Evolutionary conservation across 306 rosid genomes (phyloP).

Genomic region (Astragalus membranaceus): DNA sequence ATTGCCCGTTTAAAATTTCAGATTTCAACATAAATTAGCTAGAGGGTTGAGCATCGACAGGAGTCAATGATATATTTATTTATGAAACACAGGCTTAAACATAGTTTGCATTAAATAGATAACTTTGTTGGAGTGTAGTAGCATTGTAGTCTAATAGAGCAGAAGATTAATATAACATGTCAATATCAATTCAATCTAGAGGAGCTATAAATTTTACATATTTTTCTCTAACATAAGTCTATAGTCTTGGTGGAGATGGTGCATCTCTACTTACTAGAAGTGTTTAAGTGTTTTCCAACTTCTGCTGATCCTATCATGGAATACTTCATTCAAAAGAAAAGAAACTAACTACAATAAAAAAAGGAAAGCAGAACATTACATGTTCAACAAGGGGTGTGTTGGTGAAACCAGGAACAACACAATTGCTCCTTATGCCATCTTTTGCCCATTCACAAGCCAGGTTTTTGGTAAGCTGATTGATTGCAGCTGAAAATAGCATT

Average conservation of each 20-base stretch:
- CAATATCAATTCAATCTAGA: not conserved
- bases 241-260: not conserved
- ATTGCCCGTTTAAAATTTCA: not conserved
- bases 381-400: constrained; percentile 57
- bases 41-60: not conserved
- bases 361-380: constrained; percentile 39
- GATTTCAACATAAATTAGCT: not conserved
- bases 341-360: not conserved
- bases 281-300: not conserved
- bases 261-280: too few relatives aligned
- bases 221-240: not conserved
- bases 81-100: not conserved
- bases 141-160: not conserved
- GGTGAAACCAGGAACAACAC: constrained; percentile 76
- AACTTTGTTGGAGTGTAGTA: not conserved
- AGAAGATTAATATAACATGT: not conserved
- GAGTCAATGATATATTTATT: not conserved
- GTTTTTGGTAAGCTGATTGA: constrained; percentile 70
- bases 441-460: constrained; percentile 95
- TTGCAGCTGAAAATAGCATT: constrained; percentile 59
- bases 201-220: too few relatives aligned
- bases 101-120: not conserved
- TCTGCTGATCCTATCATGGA: too few relatives aligned
- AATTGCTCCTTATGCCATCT: too few relatives aligned
- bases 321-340: too few relatives aligned